Base-by-base conservation (phyloP, 1,284 basidiomycete genomes). In the Cerioporus squamosus region DNA sequence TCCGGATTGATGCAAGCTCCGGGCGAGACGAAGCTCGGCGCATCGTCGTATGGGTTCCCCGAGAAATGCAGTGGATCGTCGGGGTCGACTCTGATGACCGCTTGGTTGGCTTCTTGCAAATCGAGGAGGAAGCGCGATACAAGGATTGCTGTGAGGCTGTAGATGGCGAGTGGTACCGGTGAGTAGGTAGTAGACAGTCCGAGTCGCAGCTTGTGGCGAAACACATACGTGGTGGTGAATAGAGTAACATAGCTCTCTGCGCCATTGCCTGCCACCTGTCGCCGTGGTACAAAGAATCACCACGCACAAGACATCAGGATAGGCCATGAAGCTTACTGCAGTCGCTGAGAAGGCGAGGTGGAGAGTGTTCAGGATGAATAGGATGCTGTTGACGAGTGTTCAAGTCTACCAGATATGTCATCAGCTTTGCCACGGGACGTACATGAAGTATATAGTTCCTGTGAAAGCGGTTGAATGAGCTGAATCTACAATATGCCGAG, bases 401-500 rank as follows among this genome's bases (percentile, higher is more conserved):
- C 12, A 36, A 1, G 2, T 18, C n/a, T 24, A 15, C 5, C 33
- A 18, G 23, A 10, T 2, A 36, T 36, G 12, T 3, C 33, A 12
- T 10, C 10, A 10, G 8, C 33, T 12, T 36, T 12, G 33, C 14
- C 10, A 15, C 9, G 3, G 10, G 33, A 23, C 51, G 20, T 39
- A 53, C 51, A 53, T 17, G 23, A 53, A 53, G 23, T 53, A 53
- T 6, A 53, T n/a, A 33, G 38, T 36, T n/a, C 52, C 52, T 53
- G 9, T 24, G 20, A 12, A 20, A 6, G n/a, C n/a, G n/a, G n/a
- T n/a, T n/a, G n/a, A n/a, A n/a, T n/a, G n/a, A n/a, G n/a, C n/a
- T n/a, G n/a, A n/a, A n/a, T n/a, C n/a, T n/a, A n/a, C n/a, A n/a
- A n/a, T n/a, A 15, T 15, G 33, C 9, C 12, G 3, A 45, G 33